A percentile compares a stretch with the other conserved stretches of the same genome.
phyloP scores from a whole-genome alignment of 1,284 basidiomycete genomes.

The Leccinum pachyderme region DNA sequence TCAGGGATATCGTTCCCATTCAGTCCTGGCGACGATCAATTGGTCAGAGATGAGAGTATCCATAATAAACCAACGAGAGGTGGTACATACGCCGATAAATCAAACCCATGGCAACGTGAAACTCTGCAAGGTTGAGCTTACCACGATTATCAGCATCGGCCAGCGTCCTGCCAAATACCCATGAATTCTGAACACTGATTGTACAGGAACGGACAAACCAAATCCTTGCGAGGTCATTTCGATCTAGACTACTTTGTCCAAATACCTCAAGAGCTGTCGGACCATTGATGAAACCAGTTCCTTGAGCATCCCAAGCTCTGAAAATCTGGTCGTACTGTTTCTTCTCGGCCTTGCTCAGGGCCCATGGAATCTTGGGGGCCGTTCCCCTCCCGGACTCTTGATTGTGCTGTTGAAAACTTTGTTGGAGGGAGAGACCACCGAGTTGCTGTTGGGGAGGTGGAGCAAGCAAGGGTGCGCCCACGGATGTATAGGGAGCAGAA shows the following conservation, averaged over 20 bases:
- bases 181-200: background rate
- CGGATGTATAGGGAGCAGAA: slow-evolving; percentile 58
- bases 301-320: slow-evolving; percentile 87
- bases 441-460: slow-evolving; percentile 57
- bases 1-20: slow-evolving; percentile 94
- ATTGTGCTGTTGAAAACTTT: slow-evolving; percentile 79
- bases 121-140: slow-evolving; percentile 93
- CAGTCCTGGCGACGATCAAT: slow-evolving; percentile 52
- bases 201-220: slow-evolving; percentile 60
- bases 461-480: slow-evolving; percentile 64
- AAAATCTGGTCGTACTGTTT: slow-evolving; percentile 98
- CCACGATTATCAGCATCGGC: slow-evolving; percentile 90
- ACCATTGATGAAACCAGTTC: slow-evolving; percentile 87
- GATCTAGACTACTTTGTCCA: slow-evolving; percentile 87
- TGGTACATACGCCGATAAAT: slow-evolving; percentile 85
- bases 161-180: slow-evolving; percentile 62
- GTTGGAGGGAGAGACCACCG: slow-evolving; percentile 58
- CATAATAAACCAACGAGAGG: background rate
- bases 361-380: slow-evolving; percentile 85
- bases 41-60: background rate
- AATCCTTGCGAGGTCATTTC: slow-evolving; percentile 90
- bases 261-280: slow-evolving; percentile 91
- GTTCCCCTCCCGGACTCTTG: slow-evolving; percentile 65
- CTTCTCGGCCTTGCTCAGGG: slow-evolving; percentile 86
- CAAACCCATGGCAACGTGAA: slow-evolving; percentile 98